Base-by-base conservation (phyloP, 2,329 filamentous ascomycete genomes). In the Ophiostoma pallidulum region DNA sequence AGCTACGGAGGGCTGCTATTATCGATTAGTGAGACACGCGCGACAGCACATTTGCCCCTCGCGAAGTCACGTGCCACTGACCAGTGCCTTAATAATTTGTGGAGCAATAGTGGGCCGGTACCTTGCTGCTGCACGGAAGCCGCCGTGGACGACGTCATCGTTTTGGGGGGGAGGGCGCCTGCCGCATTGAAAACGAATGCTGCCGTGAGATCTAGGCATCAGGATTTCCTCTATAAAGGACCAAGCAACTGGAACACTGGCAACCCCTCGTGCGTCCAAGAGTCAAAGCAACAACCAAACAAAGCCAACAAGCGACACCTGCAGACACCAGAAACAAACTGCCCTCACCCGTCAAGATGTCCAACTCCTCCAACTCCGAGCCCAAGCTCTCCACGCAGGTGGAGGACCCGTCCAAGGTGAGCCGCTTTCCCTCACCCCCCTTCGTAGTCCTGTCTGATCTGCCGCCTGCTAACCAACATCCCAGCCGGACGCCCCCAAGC, bases 361-460 rank as follows among this genome's bases (percentile, higher is more conserved):
- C 51, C 49, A 54, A 57, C 44, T 58, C 53, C 47, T 53, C 53
- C 37, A 58, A 53, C 53, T 53, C 54, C 24, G 45, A 57, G 37
- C 43, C 52, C 38, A 55, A 54, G 47, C 41, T 54, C 42, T 54
- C 49, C 51, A 51, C 40, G 29, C 50, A 59, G 53, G 53, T 58
- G 26, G 53, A 60, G 50, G 51, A 58, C 45, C 54, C 55, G 43
- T 49, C 51, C 52, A 54, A 60, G 56, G 55, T 56, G 13, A 48
- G 55, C 28, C 10, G 16, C 37, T n/a, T n/a, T n/a, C n/a, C 8
- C 32, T 22, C n/a, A 16, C 20, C 6, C 18, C 26, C 4, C 37
- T 22, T 18, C 14, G 9, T n/a, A n/a, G 1, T 31, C 22, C 31
- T 16, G n/a, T 31, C 35, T 8, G 12, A n/a, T 26, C 31, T 26